phyloP scores from a whole-genome alignment of 495 filamentous ascomycete species.

The Bombardia bombarda region DNA sequence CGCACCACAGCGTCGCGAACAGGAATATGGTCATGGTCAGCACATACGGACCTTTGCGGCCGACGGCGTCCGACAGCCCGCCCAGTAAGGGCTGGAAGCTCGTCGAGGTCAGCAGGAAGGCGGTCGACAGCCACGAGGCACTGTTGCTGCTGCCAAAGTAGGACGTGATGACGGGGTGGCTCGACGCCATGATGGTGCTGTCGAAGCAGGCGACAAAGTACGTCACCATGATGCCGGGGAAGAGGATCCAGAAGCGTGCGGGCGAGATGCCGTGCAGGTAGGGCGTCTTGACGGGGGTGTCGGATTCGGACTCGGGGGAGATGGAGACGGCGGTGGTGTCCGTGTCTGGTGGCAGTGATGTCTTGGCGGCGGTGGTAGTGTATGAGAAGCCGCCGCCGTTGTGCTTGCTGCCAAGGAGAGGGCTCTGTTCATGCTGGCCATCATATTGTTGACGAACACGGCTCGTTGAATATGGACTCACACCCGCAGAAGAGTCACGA shows the following conservation, averaged over 20 bases:
- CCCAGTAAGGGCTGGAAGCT: conserved; percentile 68
- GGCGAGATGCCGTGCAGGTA: not conserved
- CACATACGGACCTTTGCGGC: conserved; percentile 62
- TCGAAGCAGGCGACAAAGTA: conserved; percentile 53
- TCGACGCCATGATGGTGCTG: conserved; percentile 72
- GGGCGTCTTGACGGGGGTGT: not conserved
- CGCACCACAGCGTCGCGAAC: conserved; percentile 64
- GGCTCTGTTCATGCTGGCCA: too few species aligned
- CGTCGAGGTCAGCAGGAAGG: conserved; percentile 70
- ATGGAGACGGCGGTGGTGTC: not conserved
- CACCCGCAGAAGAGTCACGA: not conserved
- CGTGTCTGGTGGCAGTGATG: not conserved
- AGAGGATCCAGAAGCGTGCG: conserved; percentile 30
- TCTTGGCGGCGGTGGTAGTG: not conserved
- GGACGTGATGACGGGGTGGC: conserved; percentile 74
- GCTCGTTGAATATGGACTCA: not conserved
- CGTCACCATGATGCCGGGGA: conserved; percentile 25
- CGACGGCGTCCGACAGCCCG: conserved; percentile 63
- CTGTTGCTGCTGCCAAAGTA: conserved; percentile 67
- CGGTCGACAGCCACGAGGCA: conserved; percentile 75
- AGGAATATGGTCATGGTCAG: conserved; percentile 56
- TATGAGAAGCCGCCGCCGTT: too few species aligned
- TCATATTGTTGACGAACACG: too few species aligned
- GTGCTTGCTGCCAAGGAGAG: too few species aligned
- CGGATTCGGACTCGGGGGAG: not conserved